Base-by-base conservation (phyloP, 2,329 filamentous ascomycete species). In the Talaromyces amestolkiae region DNA sequence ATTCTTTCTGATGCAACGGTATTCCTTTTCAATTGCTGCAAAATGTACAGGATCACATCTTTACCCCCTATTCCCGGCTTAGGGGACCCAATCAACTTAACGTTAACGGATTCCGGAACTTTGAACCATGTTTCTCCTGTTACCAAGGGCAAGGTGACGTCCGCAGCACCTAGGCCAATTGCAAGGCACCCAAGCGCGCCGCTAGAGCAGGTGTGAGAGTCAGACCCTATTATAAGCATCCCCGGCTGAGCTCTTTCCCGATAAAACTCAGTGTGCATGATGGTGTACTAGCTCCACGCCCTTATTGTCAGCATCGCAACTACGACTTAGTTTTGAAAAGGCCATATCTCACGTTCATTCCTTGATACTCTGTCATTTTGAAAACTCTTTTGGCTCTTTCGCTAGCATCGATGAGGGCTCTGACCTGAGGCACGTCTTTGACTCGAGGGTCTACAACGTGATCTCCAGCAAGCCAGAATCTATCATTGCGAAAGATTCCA, bases 391-490 rank as follows among this genome's bases (percentile, higher is more conserved):
- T 74, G 2, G 79, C 79, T 56, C 69, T 71, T 54, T 82, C 79
- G 3, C 72, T 72, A 6, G 72, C 68, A 1, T 76, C 72, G 4
- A 82, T 74, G n/a, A 83, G 71, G 13, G 66, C 70, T 64, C 76
- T 70, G 39, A 79, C 72, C 35, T 73, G 69, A 0, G 80, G 78
- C 0, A 70, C 66, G 15, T 77, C 66, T n/a, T 76, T 75, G 8
- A 78, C 70, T 0, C 80, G 74, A 1, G 82, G 82, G 61, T 84
- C 81, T 3, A 83, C 80, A 3, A 80, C 75, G 67, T 84, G 82
- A 68, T 84, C 83, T 1, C 79, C 79, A 0, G 81, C 82, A 6
- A 85, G 74, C 82, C 82, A 84, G 68, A 84, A 79, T 0, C 82
- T 72, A 67, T 84, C 81, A 61, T 83, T 84, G 9, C 82, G 79